Conservation (phyloP, 805 yeast genomes). For the Ogataea sp. region DNA sequence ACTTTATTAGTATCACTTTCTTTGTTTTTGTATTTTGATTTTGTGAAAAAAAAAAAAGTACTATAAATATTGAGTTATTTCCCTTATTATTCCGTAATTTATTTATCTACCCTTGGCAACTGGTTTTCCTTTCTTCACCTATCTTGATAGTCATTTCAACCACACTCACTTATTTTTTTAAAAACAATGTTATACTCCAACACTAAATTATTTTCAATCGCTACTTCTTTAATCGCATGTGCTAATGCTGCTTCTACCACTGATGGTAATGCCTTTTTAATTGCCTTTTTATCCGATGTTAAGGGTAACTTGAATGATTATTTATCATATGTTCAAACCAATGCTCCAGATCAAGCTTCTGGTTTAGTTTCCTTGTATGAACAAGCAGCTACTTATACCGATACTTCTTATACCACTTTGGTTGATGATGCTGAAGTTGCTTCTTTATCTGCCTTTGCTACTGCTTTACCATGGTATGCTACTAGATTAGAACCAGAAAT, state of each 20-base stretch:
- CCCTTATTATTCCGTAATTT: no score
- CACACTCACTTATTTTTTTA: background rate
- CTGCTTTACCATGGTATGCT: conserved; percentile 28
- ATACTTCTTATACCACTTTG: conserved; percentile 36
- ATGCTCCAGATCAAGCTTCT: conserved; percentile 16
- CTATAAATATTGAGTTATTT: no score
- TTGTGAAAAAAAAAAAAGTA: no score
- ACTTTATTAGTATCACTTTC: no score
- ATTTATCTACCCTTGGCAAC: no score
- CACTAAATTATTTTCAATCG: conserved; percentile 11
- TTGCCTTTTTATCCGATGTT: conserved; percentile 30
- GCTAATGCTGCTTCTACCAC: conserved; percentile 7
- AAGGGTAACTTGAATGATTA: conserved; percentile 24
- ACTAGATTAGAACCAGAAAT: conserved; percentile 18
- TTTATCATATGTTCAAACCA: conserved; percentile 23
- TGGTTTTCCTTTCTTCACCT: no score
- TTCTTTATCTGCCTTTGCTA: conserved; percentile 18
- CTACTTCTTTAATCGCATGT: conserved; percentile 12
- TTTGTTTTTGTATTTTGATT: no score
- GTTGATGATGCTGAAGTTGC: conserved; percentile 13
- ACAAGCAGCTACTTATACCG: conserved; percentile 31
- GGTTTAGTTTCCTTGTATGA: conserved; percentile 25
- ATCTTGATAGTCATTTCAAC: no score
- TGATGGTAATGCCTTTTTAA: conserved; percentile 20
- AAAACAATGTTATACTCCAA: conserved; percentile 19